These are phyloP conservation scores for Thoreauomyces humboldtii DNA, from an alignment of 192 early-diverging fungal genomes.

Conservation along the genomic window DNA sequence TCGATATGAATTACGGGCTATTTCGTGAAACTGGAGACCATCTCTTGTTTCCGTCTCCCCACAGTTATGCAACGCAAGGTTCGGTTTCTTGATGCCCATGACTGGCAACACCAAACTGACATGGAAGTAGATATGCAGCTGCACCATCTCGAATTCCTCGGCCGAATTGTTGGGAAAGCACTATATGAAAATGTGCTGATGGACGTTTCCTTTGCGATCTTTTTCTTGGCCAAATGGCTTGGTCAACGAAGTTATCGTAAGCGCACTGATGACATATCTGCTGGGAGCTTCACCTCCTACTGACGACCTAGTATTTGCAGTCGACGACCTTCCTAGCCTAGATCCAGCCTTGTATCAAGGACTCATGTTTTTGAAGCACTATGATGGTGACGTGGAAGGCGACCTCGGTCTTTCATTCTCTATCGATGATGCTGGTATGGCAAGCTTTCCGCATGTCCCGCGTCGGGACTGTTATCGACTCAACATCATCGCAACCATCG, in stretches of 20 bases:
- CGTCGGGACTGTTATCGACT: too few relatives aligned
- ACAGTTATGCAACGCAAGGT: slow-evolving; percentile 25
- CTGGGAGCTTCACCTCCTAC: neutral
- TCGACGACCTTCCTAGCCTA: slow-evolving; percentile 50
- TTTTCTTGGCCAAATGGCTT: slow-evolving; percentile 55
- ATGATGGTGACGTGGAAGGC: slow-evolving; percentile 41
- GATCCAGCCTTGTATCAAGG: slow-evolving; percentile 50
- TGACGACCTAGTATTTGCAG: too few relatives aligned
- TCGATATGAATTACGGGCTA: slow-evolving; percentile 42
- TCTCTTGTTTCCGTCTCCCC: slow-evolving; percentile 43
- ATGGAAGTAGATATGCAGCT: slow-evolving; percentile 26
- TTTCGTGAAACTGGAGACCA: slow-evolving; percentile 43
- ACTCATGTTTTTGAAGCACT: slow-evolving; percentile 50
- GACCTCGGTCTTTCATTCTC: slow-evolving; percentile 50
- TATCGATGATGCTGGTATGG: slow-evolving; percentile 35
- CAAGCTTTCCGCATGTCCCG: too few relatives aligned
- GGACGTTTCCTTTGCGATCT: slow-evolving; percentile 49
- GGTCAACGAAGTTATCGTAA: slow-evolving; percentile 53
- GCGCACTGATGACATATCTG: neutral
- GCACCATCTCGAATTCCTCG: slow-evolving; percentile 49
- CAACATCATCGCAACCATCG: neutral
- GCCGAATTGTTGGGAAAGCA: slow-evolving; percentile 55
- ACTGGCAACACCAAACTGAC: neutral
- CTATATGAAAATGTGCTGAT: slow-evolving; percentile 55
- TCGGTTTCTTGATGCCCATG: neutral